Base-by-base conservation (phyloP, 768 basidiomycete genomes). In the Myochromella boudieri region DNA sequence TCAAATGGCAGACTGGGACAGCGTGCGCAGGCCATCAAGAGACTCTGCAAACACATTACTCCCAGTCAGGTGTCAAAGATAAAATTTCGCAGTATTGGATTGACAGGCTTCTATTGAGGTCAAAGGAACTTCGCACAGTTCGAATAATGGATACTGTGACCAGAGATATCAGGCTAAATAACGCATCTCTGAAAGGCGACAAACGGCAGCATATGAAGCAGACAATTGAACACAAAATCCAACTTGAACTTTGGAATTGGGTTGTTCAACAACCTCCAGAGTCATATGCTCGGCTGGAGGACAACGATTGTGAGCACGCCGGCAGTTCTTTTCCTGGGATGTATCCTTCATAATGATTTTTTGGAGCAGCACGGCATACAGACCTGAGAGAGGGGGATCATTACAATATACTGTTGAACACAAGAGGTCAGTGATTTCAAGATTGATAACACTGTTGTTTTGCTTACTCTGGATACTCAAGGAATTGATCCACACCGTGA, bases 81-180 rank as follows among this genome's bases (percentile, higher is more conserved):
- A 61, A 60, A 40, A 60, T 60, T 11, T 54, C 66, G 0, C 39
- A 44, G 9, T 40, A 44, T 43, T 68, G 64, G 66, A 66, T 68
- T 43, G 45, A 54, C 3, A 20, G 42, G 20, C 32, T 48, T 4
- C 17, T 56, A 31, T 43, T 20, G 17, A 53, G 42, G 37, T 42
- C 44, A 6, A 36, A 42, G 20, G 42, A 31, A n/a, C 6, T 48
- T 12, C 44, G 33, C 5, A 9, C 27, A 28, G 1, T 14, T 3
- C 45, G 37, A 6, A 37, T 55, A 14, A 48, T 17, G 22, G 42
- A 46, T 27, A 27, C 6, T 2, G 36, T 11, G 20, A 50, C 44
- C 15, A 5, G 37, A 4, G 51, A 53, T 39, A 5, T 10, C 3
- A 9, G 33, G 12, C 36, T 48, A 18, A 48, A 48, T 29, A 18